Conservation (phyloP, 163 green algal genomes). For the Coccomyxa subellipsoidea region DNA sequence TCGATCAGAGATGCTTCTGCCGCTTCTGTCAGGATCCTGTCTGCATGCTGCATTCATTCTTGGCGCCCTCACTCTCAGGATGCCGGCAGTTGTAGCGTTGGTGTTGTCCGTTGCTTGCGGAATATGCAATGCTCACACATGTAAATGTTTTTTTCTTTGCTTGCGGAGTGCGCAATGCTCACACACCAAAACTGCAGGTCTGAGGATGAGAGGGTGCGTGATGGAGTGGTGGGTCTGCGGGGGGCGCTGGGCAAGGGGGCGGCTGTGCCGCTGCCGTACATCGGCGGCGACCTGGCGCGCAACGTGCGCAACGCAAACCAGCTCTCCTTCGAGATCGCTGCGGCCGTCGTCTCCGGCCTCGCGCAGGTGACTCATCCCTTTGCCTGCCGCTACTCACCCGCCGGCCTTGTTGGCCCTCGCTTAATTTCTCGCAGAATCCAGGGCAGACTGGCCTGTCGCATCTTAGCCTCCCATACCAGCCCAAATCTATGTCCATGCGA, state of each 20-base stretch:
- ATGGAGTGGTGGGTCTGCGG: constrained; percentile 6
- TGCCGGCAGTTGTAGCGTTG: no score
- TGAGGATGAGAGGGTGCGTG: constrained; percentile 5
- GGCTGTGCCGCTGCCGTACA: constrained; percentile 12
- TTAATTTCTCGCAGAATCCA: no score
- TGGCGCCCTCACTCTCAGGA: no score
- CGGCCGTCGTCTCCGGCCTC: constrained; percentile 5
- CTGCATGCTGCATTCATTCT: no score
- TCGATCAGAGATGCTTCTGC: no score
- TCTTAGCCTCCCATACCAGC: not conserved
- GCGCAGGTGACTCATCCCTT: not conserved
- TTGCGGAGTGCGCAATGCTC: no score
- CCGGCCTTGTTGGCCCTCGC: no score
- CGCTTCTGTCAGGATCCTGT: no score
- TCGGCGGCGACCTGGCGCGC: not conserved
- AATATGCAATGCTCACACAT: no score
- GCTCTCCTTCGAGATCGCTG: constrained; percentile 1
- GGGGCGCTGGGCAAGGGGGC: constrained; percentile 17
- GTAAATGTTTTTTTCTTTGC: no score
- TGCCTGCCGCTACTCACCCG: not conserved
- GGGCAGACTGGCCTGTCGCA: not conserved
- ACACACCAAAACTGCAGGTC: not conserved
- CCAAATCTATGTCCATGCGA: no score
- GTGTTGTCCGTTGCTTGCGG: no score
- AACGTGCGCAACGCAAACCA: not conserved